Evolutionary conservation across 768 basidiomycete species (phyloP).

Genomic region (Mycena maculata): DNA sequence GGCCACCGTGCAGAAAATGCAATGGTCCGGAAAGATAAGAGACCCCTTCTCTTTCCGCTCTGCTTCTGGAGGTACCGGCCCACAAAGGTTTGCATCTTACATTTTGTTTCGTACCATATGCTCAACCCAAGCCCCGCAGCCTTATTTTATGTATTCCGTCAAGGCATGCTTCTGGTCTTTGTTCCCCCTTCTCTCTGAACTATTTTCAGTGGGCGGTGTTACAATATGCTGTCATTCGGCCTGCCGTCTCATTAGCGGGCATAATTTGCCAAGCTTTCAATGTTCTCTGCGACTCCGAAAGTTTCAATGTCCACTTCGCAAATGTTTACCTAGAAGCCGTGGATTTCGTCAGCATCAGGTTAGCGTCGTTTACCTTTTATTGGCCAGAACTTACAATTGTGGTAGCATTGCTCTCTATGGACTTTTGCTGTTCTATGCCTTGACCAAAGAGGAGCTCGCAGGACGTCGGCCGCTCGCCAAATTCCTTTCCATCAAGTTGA

Average conservation of each 20-base stretch:
- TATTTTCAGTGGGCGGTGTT: constrained; percentile 80
- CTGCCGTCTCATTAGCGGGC: constrained; percentile 75
- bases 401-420: constrained; percentile 86
- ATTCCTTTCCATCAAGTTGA: constrained; percentile 88
- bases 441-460: constrained; percentile 83
- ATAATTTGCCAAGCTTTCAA: constrained; percentile 79
- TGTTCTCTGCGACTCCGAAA: constrained; percentile 75
- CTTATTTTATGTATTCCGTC: constrained; percentile 91
- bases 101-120: constrained; percentile 4
- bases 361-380: constrained; percentile 23
- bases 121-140: constrained; percentile 47
- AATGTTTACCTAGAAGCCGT: constrained; percentile 76
- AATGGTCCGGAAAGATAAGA: constrained; percentile 84
- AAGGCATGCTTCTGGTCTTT: constrained; percentile 62
- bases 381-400: background rate
- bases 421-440: constrained; percentile 82
- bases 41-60: constrained; percentile 77
- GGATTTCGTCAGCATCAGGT: constrained; percentile 89
- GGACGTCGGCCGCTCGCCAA: constrained; percentile 84
- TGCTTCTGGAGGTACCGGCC: constrained; percentile 87
- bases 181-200: constrained; percentile 13
- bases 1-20: constrained; percentile 75
- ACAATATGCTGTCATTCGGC: constrained; percentile 86
- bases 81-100: constrained; percentile 65
- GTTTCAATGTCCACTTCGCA: constrained; percentile 71